Percentiles rank a stretch among this genome's conserved stretches.
Conservation (phyloP, 495 filamentous ascomycete genomes). For the Aspergillus kassunensis region DNA sequence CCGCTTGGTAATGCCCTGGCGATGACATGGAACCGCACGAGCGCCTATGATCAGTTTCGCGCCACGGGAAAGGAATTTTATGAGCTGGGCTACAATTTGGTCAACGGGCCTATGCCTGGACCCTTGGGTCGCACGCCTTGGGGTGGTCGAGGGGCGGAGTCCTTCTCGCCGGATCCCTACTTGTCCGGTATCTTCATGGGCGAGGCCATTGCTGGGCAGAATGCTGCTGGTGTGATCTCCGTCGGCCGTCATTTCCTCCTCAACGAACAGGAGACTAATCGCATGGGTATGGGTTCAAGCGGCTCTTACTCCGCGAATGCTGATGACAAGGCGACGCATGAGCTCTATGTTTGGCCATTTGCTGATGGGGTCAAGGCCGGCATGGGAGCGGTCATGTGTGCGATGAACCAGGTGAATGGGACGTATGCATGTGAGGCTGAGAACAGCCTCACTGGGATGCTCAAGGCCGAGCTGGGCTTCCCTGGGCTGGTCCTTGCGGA, state of each 20-base stretch:
- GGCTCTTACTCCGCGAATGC: conserved; percentile 59
- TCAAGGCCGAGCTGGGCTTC: no score
- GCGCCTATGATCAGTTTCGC: no score
- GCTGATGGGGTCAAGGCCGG: conserved; percentile 51
- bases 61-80: no score
- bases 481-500: no score
- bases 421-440: no score
- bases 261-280: conserved; percentile 84
- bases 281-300: conserved; percentile 28
- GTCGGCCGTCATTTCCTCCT: conserved; percentile 56
- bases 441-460: no score
- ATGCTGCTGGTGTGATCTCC: conserved; percentile 56
- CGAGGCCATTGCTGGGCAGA: conserved; percentile 62
- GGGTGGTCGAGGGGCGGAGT: conserved; percentile 86
- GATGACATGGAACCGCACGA: no score
- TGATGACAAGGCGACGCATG: conserved; percentile 67
- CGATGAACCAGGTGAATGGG: no score
- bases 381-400: conserved; percentile 47
- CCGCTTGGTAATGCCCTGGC: no score
- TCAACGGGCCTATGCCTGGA: no score
- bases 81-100: no score
- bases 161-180: conserved; percentile 69
- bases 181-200: conserved; percentile 55
- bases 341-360: conserved; percentile 66
- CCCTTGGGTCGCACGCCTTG: conserved; percentile 68